Evolutionary conservation across 164 flowering plant species (phyloP), one percentile per base, ranked within the genome.

Genomic region (Akebia trifoliata): DNA sequence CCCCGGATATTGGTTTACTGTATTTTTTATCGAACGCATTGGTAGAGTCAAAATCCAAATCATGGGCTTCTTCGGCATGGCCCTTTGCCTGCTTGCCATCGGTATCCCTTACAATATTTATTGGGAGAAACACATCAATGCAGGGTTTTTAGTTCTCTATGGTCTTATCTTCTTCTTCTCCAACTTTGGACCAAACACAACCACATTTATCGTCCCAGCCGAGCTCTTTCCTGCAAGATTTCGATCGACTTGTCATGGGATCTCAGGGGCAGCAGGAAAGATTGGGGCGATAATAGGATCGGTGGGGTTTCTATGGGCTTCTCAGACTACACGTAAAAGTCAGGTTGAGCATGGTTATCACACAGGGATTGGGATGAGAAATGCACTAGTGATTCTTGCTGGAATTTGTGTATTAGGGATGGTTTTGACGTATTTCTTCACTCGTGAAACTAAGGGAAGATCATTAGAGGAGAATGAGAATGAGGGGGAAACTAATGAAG

Each of bases 391-490:
- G 55, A 26, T 67, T 20, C 54, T 84, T 31, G 79, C 76, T 12
- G 84, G 61, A 22, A 60, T 76, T n/a, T 77, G 78, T 52, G 1
- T 78, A 6, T 2, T 63, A n/a, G 90, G 90, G 17, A 40, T 67
- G 64, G 35, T 60, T 4, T 54, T 74, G 6, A 84, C 86, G 0
- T 81, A 28, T 21, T 60, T 81, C n/a, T 78, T 78, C 56, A 74
- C 81, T 0, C 42, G 50, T 0, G 90, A 84, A 59, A 84, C 90
- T 0, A 84, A 6, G 59, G 83, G 86, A 21, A 74, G 74, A 35
- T 84, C 90, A 1, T 53, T 84, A n/a, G 90, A 84, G 61, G 90
- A 79, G 37, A 81, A 84, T 61, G 90, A 84, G 74, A 72, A 71
- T 7, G 59, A 42, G 6, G 62, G 36, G 8, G 18, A 7, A 3